phyloP scores from a whole-genome alignment of 2,329 filamentous ascomycete species.

The Triangularia setosa region DNA sequence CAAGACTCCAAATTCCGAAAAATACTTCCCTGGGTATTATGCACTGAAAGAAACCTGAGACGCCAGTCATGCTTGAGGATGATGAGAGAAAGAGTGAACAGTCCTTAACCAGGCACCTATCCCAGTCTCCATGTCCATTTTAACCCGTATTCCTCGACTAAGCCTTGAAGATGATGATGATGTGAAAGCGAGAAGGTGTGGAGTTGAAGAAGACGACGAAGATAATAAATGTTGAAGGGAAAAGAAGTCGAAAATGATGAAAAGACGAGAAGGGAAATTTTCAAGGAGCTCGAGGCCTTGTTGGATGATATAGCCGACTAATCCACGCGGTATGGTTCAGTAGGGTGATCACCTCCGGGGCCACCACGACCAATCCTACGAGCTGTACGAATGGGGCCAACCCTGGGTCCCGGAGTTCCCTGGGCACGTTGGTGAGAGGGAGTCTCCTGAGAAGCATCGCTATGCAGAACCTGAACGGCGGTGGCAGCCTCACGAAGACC shows the following conservation, averaged over 20 bases:
- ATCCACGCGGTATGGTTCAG: background rate
- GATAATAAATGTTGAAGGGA: no score
- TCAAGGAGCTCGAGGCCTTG: no score
- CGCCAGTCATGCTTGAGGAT: background rate
- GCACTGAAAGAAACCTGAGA: background rate
- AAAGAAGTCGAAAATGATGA: no score
- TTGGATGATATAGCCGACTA: no score
- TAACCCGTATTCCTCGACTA: no score
- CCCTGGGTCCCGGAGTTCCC: background rate
- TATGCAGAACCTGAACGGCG: background rate
- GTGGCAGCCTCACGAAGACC: background rate
- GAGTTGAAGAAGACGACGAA: background rate
- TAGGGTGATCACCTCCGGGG: background rate
- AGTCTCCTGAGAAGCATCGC: background rate
- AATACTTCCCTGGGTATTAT: background rate
- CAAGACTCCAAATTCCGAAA: background rate
- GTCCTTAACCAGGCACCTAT: no score
- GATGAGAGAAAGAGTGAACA: background rate
- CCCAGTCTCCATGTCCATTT: background rate
- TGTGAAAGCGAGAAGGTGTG: no score
- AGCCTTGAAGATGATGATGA: background rate
- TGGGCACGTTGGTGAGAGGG: no score
- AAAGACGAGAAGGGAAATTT: background rate
- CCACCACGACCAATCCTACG: background rate
- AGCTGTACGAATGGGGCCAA: background rate